Percentiles rank a stretch among this genome's conserved stretches.
Evolutionary conservation across 371 early-diverging fungal genomes (phyloP).

Genomic region (Spiromyces aspiralis): DNA sequence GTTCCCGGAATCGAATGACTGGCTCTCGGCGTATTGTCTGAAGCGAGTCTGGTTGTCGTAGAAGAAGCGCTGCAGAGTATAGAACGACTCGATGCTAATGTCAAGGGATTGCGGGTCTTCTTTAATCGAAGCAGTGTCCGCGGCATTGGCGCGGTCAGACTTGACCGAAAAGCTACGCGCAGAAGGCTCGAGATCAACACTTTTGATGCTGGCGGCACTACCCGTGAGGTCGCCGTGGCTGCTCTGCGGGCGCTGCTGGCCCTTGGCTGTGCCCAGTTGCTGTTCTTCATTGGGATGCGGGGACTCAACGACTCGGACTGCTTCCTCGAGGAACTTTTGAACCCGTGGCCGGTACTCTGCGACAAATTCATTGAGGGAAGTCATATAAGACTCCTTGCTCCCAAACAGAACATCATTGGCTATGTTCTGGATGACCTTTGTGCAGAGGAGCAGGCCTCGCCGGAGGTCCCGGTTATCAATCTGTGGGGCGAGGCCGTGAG

Average conservation of each 20-base stretch:
- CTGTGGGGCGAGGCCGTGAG: constrained; percentile 22
- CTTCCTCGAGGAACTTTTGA: constrained; percentile 18
- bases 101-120: neutral
- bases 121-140: neutral
- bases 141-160: too few species aligned
- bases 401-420: constrained; percentile 91
- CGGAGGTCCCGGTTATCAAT: constrained; percentile 44
- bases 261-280: neutral
- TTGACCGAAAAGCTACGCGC: neutral
- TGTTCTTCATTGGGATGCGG: constrained; percentile 9
- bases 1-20: too few species aligned
- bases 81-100: neutral
- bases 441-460: constrained; percentile 73
- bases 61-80: constrained; percentile 19
- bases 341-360: constrained; percentile 40
- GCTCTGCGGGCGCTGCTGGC: neutral
- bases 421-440: constrained; percentile 89
- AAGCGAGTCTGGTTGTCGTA: constrained; percentile 29
- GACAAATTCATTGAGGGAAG: constrained; percentile 67
- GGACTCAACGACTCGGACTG: constrained; percentile 20
- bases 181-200: neutral
- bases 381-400: constrained; percentile 83
- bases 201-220: too few species aligned
- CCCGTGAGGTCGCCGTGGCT: too few species aligned
- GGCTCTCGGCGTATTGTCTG: neutral